Conservation (phyloP, 169 alveolate genomes). For the Neospora caninum region DNA sequence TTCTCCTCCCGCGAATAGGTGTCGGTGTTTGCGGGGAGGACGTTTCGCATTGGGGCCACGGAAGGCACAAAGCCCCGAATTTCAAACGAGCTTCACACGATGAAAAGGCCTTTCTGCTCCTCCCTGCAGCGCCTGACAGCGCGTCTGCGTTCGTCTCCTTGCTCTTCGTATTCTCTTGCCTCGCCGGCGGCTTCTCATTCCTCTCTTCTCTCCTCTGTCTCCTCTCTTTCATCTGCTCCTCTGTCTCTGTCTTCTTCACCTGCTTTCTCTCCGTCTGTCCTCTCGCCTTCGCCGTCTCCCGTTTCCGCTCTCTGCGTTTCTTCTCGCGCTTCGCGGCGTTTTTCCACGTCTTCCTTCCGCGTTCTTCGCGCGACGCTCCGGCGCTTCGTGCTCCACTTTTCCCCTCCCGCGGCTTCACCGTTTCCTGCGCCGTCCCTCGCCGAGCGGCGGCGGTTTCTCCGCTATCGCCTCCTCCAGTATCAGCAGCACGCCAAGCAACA, state of each 20-base stretch:
- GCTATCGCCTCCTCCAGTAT: slow-evolving; percentile 39
- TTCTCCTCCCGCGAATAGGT: too few relatives aligned
- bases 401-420: slow-evolving; percentile 20
- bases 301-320: background rate
- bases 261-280: background rate
- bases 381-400: slow-evolving; percentile 3
- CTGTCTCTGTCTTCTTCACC: background rate
- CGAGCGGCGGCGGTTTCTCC: background rate
- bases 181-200: too few relatives aligned
- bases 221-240: background rate
- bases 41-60: too few relatives aligned
- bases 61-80: too few relatives aligned
- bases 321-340: slow-evolving; percentile 2
- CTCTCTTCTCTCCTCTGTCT: background rate
- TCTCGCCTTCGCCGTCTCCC: background rate
- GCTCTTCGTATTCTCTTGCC: too few relatives aligned
- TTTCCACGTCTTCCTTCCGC: background rate
- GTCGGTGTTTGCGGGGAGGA: too few relatives aligned
- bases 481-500: slow-evolving; percentile 18
- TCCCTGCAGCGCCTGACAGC: too few relatives aligned
- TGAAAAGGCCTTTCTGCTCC: too few relatives aligned
- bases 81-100: too few relatives aligned
- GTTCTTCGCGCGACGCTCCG: background rate
- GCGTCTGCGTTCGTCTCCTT: too few relatives aligned
- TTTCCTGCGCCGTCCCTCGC: background rate